These are phyloP conservation scores for Chrysoporthe austroafricana DNA, from an alignment of 2,329 filamentous ascomycete genomes.

Conservation along the genomic window DNA sequence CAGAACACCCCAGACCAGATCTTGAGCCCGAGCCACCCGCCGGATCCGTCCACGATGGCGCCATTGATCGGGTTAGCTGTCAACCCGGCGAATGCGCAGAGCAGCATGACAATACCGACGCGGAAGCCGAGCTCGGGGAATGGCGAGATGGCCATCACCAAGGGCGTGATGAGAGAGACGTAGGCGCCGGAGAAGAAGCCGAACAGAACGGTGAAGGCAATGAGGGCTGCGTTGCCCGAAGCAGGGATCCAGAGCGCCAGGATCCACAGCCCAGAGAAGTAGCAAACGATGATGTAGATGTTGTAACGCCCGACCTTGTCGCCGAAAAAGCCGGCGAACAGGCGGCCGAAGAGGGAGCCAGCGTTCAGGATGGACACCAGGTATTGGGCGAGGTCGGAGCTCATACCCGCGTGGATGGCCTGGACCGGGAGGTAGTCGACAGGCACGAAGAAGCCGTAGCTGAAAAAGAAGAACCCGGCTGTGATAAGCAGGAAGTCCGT, in stretches of 20 bases:
- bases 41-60: constrained; percentile 32
- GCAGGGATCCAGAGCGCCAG: constrained; percentile 40
- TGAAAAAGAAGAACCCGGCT: constrained; percentile 31
- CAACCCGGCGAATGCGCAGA: constrained; percentile 60
- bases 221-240: constrained; percentile 25
- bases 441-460: constrained; percentile 35
- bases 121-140: constrained; percentile 57
- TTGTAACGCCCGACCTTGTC: constrained; percentile 33
- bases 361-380: constrained; percentile 36
- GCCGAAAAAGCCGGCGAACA: constrained; percentile 28
- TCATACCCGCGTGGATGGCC: constrained; percentile 31
- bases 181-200: constrained; percentile 36
- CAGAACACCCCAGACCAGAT: constrained; percentile 24
- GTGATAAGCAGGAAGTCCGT: constrained; percentile 30
- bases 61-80: constrained; percentile 62
- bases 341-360: constrained; percentile 30
- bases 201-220: constrained; percentile 35
- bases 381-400: constrained; percentile 31
- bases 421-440: constrained; percentile 34
- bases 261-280: constrained; percentile 38
- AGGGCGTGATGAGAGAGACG: constrained; percentile 33
- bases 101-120: constrained; percentile 50
- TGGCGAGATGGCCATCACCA: constrained; percentile 53
- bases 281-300: constrained; percentile 45
- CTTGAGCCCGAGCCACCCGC: constrained; percentile 26